Evolutionary conservation across 495 filamentous ascomycete species (phyloP).

Genomic region (Hypomontagnella monticulosa): DNA sequence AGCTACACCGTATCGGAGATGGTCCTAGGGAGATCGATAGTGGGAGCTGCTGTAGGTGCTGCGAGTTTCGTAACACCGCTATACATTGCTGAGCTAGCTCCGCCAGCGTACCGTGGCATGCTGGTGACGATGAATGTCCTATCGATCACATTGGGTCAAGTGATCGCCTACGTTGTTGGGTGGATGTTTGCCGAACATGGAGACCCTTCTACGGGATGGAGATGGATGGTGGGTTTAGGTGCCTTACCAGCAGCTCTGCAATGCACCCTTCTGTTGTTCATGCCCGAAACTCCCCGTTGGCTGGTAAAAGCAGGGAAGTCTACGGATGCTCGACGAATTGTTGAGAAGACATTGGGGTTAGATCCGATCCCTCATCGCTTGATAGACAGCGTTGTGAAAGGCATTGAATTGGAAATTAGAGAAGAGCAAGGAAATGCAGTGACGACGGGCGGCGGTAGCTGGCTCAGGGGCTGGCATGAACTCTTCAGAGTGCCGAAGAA

Average conservation of each 20-base stretch:
- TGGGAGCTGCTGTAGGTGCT: slow-evolving; percentile 83
- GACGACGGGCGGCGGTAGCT: slow-evolving; percentile 36
- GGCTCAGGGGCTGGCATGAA: slow-evolving; percentile 61
- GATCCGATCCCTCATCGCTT: slow-evolving; percentile 56
- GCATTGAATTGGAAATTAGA: slow-evolving; percentile 73
- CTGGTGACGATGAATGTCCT: slow-evolving; percentile 80
- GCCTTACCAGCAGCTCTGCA: slow-evolving; percentile 80
- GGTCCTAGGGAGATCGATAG: slow-evolving; percentile 80
- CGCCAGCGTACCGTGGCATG: slow-evolving; percentile 75
- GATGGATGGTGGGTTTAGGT: slow-evolving; percentile 90
- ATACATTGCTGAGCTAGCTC: slow-evolving; percentile 87
- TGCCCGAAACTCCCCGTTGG: slow-evolving; percentile 92
- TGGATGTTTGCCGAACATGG: slow-evolving; percentile 70
- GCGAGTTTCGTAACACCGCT: slow-evolving; percentile 86
- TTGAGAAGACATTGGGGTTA: slow-evolving; percentile 70
- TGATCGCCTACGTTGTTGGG: slow-evolving; percentile 82
- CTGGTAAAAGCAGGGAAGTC: slow-evolving; percentile 73
- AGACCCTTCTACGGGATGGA: slow-evolving; percentile 69
- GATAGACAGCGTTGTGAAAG: slow-evolving; percentile 66
- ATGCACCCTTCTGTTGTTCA: slow-evolving; percentile 66
- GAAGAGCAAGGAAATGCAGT: slow-evolving; percentile 67
- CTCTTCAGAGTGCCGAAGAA: slow-evolving; percentile 71
- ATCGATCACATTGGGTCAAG: slow-evolving; percentile 87
- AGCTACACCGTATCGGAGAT: slow-evolving; percentile 72
- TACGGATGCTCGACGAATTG: slow-evolving; percentile 67